Evolutionary conservation across 2,329 filamentous ascomycete species (phyloP).

Genomic region (Ophiocordyceps camponoti-saundersi): DNA sequence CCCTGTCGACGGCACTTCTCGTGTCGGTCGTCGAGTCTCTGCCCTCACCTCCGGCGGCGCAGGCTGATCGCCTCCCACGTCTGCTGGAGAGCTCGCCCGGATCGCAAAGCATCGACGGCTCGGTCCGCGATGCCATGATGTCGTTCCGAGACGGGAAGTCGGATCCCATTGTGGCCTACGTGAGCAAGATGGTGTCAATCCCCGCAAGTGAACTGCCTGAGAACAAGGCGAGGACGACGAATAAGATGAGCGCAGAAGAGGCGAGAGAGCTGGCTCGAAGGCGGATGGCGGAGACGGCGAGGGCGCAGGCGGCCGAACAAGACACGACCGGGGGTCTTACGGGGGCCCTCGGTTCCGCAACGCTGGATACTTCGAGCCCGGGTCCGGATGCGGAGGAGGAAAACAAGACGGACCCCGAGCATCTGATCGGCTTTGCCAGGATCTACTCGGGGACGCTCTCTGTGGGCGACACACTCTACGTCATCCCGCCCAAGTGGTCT

Average conservation of each 20-base stretch:
- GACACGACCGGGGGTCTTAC: conserved; percentile 38
- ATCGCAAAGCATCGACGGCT: conserved; percentile 47
- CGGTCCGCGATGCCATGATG: conserved; percentile 65
- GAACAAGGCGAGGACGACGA: conserved; percentile 52
- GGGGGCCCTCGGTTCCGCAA: conserved; percentile 41
- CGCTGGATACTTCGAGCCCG: conserved; percentile 34
- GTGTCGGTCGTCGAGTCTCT: conserved; percentile 90
- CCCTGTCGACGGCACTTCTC: conserved; percentile 76
- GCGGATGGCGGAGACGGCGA: conserved; percentile 78
- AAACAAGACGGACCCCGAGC: conserved; percentile 57
- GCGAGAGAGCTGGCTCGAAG: conserved; percentile 72
- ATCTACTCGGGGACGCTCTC: conserved; percentile 82
- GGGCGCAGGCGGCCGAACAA: conserved; percentile 46
- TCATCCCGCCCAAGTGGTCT: conserved; percentile 83
- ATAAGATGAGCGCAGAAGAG: conserved; percentile 72
- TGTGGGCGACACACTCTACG: conserved; percentile 81
- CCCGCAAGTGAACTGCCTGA: conserved; percentile 82
- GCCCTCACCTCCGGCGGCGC: conserved; percentile 66
- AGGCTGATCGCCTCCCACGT: conserved; percentile 62
- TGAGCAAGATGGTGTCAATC: conserved; percentile 96
- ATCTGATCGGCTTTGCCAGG: conserved; percentile 85
- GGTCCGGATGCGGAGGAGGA: conserved; percentile 22
- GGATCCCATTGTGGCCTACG: conserved; percentile 78
- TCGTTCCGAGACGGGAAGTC: conserved; percentile 54
- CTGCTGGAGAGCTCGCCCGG: conserved; percentile 71